Evolutionary conservation across 129 eudicot species (phyloP), one percentile per base, ranked within the genome.

Genomic region (Lonicera japonica): DNA sequence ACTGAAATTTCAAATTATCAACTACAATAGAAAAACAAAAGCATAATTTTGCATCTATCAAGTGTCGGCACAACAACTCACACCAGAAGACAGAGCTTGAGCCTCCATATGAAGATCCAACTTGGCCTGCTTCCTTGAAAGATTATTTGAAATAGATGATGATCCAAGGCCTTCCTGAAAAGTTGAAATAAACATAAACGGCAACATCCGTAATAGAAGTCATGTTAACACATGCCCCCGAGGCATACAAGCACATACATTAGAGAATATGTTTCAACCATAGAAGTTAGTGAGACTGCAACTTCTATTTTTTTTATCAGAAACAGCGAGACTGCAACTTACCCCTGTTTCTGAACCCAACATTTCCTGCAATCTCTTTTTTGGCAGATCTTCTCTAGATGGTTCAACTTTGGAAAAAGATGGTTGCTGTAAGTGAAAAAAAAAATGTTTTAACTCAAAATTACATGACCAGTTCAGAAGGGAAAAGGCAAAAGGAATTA

Each of bases 311-410:
- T 1, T 29, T 6, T 29, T 29, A 6, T 29, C 6, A 1, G 36
- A 29, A 29, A 2, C 36, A n/a, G n/a, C n/a, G n/a, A n/a, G n/a
- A n/a, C 43, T 4, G 16, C 36, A 58, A 65, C 85, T 70, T 68
- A 90, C 94, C 77, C 77, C 82, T 45, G 70, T 79, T 64, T 64
- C 84, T 14, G 89, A 73, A 69, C 72, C 77, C 47, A 75, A 56
- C 53, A 66, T 66, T 72, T 80, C 96, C 53, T 67, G 86, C 55
- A 83, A 71, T 79, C 85, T 82, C 80, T 83, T 87, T 64, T 79
- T 79, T 17, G 88, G 59, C 39, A 65, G 67, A 41, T 61, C 75
- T 16, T 64, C 73, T 1, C 18, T 47, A 48, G 82, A 65, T 24
- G 75, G 65, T 82, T 76, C 91, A 21, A 76, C 86, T 77, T 66